A percentile compares a stretch with the other conserved stretches of the same genome.
Evolutionary conservation across 108 stramenopile genomes (phyloP).

Genomic region (Schizochytrium sp.): DNA sequence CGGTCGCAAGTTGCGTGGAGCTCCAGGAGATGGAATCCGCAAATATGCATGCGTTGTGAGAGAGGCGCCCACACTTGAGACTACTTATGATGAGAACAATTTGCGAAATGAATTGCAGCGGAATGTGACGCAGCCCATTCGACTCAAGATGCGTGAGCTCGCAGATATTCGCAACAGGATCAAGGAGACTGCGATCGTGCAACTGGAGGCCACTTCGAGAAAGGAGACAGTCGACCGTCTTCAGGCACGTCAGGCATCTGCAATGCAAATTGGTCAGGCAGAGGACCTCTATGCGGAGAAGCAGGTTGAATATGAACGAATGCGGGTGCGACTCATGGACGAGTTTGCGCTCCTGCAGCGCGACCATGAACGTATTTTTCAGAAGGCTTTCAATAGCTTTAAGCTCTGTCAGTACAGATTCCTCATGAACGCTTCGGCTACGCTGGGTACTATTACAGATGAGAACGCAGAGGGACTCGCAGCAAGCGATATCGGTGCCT

Average conservation of each 20-base stretch:
- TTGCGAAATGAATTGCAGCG: conserved; percentile 46
- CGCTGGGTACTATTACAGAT: conserved; percentile 14
- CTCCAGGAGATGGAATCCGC: background rate
- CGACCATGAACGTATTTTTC: conserved; percentile 15
- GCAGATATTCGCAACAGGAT: conserved; percentile 50
- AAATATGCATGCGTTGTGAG: background rate
- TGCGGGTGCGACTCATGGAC: conserved; percentile 53
- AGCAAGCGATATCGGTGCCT: background rate
- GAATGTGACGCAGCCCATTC: conserved; percentile 17
- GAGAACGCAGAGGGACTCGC: conserved; percentile 44
- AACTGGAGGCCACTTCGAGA: background rate
- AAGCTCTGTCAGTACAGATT: conserved; percentile 51
- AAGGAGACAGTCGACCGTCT: conserved; percentile 19
- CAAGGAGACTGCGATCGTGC: conserved; percentile 20
- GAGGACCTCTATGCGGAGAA: conserved; percentile 29
- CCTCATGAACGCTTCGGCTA: conserved; percentile 34
- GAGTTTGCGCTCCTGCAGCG: conserved; percentile 54
- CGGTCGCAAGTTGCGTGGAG: background rate
- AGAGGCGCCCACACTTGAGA: conserved; percentile 44
- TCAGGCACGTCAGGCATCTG: background rate
- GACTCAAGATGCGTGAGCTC: conserved; percentile 54
- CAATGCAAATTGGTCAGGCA: background rate
- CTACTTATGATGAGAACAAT: background rate
- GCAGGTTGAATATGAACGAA: conserved; percentile 1
- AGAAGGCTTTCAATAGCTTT: conserved; percentile 56